These are phyloP conservation scores for Corrigiola litoralis DNA, from an alignment of 179 eudicot species.

Conservation along the genomic window DNA sequence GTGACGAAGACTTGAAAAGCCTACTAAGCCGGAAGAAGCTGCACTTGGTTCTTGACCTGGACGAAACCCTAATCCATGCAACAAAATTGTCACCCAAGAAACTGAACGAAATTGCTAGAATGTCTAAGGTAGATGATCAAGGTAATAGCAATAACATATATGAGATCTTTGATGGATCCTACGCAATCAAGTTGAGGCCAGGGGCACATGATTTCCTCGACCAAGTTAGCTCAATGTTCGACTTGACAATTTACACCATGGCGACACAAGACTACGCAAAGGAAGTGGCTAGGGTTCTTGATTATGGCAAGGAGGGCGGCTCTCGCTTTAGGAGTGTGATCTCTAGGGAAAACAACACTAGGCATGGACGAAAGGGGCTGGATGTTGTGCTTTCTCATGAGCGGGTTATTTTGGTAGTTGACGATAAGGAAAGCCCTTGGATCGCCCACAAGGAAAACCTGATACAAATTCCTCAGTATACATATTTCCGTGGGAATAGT, in stretches of 20 bases:
- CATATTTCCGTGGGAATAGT: background rate
- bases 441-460: background rate
- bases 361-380: background rate
- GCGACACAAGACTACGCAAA: background rate
- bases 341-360: background rate
- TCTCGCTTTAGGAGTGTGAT: background rate
- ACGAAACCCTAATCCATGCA: slow-evolving; percentile 10
- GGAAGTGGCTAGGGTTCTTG: background rate
- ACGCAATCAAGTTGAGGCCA: slow-evolving; percentile 3
- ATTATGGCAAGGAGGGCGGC: background rate
- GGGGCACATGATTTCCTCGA: slow-evolving; percentile 1
- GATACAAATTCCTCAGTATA: background rate
- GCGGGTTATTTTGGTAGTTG: slow-evolving; percentile 12
- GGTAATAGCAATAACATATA: background rate
- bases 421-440: slow-evolving; percentile 9
- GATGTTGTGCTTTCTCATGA: background rate
- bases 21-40: slow-evolving; percentile 5
- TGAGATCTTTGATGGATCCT: background rate
- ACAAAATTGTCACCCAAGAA: background rate
- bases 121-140: too few species aligned
- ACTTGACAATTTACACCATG: slow-evolving; percentile 11
- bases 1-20: background rate
- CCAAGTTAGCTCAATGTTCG: slow-evolving; percentile 8
- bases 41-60: slow-evolving; percentile 14
- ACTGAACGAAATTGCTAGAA: background rate